Base-by-base conservation (phyloP, 495 filamentous ascomycete species). In the Aspergillus sclerotioniger region DNA sequence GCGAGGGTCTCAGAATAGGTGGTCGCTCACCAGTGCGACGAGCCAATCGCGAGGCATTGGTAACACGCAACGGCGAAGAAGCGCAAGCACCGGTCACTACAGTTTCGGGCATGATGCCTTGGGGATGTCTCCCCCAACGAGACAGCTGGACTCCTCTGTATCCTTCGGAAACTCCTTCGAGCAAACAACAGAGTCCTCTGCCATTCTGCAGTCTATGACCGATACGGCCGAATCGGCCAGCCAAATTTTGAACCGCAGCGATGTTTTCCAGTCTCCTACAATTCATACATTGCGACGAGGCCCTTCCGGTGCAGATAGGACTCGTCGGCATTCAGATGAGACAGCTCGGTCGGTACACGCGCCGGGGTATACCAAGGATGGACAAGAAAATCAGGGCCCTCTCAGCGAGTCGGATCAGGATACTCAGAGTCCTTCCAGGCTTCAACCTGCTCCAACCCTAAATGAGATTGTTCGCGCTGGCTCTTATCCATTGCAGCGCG, bases 191-290 rank as follows among this genome's bases (percentile, higher is more conserved):
- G 82, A 87, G 39, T 91, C 90, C 16, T 88, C 86, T 13, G 77
- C 83, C 12, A 75, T 87, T 15, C 75, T 84, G 10, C 85, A 90
- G n/a, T 88, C 86, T 4, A 85, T 85, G 65, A 88, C 90, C 43
- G 89, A 91, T 39, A 90, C 81, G 6, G 80, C 79, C 46, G 84
- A 83, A 43, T 94, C 93, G 39, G 92, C 89, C 9, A 97, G 94
- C 70, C 90, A 95, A 68, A 96, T 98, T 15, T 75, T 98, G 12
- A 82, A 83, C 45, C 83, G 88, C 20, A 96, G 90, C 59, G 91
- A 94, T 66, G 88, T 96, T 16, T 97, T 98, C 67, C 85, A 89
- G 54, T 87, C 87, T n/a, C 93, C 91, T 43, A 88, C 90, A 8
- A 87, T 93, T 57, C 76, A 73, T 47, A 71, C 66, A 13, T 54